Percentiles rank a stretch among this genome's conserved stretches.
phyloP scores from a whole-genome alignment of 305 asterid species.

The Rubia peregrina region DNA sequence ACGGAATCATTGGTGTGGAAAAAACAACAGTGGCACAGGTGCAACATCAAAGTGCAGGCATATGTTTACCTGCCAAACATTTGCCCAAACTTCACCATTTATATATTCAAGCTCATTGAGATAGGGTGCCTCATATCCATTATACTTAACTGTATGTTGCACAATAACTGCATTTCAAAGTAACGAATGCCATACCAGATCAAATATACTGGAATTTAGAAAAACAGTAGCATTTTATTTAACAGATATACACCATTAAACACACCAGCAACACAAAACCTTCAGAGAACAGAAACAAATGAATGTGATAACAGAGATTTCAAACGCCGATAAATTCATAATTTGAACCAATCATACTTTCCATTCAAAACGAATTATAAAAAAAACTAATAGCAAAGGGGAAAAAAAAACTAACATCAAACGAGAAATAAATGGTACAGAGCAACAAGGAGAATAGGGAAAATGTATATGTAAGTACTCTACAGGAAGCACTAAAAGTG shows the following conservation, averaged over 20 bases:
- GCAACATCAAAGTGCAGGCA: constrained; percentile 3
- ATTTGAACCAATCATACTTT: too few species aligned
- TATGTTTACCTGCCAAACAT: constrained; percentile 63
- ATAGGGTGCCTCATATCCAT: constrained; percentile 62
- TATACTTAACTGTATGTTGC: constrained; percentile 54
- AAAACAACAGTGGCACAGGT: neutral
- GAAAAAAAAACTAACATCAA: too few species aligned
- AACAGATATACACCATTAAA: neutral
- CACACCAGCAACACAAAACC: neutral
- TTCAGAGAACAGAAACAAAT: neutral
- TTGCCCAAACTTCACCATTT: constrained; percentile 94
- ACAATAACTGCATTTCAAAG: constrained; percentile 40
- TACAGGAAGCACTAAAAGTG: too few species aligned
- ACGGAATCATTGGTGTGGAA: neutral
- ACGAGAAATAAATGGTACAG: too few species aligned
- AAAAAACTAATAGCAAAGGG: too few species aligned
- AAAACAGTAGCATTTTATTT: neutral
- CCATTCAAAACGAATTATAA: too few species aligned
- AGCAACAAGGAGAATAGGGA: too few species aligned
- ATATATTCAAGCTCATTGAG: constrained; percentile 89
- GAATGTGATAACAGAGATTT: neutral
- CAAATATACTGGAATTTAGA: neutral
- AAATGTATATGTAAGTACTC: too few species aligned
- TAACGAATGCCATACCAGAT: constrained; percentile 3
- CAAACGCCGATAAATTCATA: neutral